Conservation (phyloP, 805 yeast species). For the Kregervanrija pseudodelftensis region DNA sequence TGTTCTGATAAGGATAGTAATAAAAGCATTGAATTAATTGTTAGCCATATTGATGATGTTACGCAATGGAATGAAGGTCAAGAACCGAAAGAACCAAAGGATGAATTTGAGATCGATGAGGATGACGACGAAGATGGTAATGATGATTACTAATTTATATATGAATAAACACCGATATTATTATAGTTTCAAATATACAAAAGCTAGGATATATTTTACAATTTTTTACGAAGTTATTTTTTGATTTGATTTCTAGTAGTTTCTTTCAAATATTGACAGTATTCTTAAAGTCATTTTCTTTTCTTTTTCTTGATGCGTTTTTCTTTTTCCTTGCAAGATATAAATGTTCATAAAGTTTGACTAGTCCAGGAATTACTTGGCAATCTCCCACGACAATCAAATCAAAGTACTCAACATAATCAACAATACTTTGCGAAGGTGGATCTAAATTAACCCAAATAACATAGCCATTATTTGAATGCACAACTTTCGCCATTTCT, state of each 20-base stretch:
- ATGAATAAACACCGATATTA: neutral
- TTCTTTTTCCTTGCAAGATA: constrained; percentile 14
- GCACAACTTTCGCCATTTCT: constrained; percentile 53
- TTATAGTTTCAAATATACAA: neutral
- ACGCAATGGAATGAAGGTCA: constrained; percentile 97
- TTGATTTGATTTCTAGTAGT: neutral
- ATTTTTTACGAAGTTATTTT: neutral
- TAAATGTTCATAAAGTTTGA: constrained; percentile 17
- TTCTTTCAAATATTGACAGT: neutral
- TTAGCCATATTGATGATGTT: constrained; percentile 90
- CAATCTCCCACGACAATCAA: constrained; percentile 60
- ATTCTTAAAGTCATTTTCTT: neutral
- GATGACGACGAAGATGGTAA: constrained; percentile 27
- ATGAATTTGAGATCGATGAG: constrained; percentile 60
- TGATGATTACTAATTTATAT: neutral
- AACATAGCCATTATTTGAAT: constrained; percentile 48
- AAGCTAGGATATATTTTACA: neutral
- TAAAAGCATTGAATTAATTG: constrained; percentile 70
- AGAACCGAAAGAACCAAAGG: constrained; percentile 94
- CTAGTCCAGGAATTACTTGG: constrained; percentile 40
- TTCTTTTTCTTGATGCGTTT: constrained; percentile 4
- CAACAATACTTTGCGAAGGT: constrained; percentile 43
- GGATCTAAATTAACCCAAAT: constrained; percentile 56
- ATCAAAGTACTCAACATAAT: constrained; percentile 46
- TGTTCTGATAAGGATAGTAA: constrained; percentile 51